phyloP scores from a whole-genome alignment of 805 yeast species.

The Deakozyma indianensis region DNA sequence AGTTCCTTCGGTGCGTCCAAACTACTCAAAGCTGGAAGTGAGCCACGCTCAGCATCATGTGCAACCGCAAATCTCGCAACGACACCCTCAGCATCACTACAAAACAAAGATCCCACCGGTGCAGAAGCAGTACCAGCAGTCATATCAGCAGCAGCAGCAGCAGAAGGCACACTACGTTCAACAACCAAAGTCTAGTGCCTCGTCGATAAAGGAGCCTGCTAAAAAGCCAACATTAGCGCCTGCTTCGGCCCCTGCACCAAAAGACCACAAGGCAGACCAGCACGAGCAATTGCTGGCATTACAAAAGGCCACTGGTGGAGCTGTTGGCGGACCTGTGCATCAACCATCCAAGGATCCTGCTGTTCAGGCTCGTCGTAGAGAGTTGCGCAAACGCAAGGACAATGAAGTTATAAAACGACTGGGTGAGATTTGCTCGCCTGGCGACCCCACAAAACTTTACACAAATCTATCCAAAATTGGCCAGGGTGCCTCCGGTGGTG shows the following conservation, averaged over 20 bases:
- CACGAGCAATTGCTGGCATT: constrained; percentile 14
- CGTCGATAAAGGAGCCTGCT: constrained; percentile 3
- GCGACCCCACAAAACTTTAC: constrained; percentile 67
- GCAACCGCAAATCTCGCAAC: constrained; percentile 20
- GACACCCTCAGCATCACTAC: constrained; percentile 13
- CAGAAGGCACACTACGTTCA: constrained; percentile 4
- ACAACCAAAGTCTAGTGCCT: background rate
- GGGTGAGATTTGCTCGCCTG: constrained; percentile 62
- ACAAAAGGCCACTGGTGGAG: constrained; percentile 16
- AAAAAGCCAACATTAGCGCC: constrained; percentile 1
- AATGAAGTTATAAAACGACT: constrained; percentile 59
- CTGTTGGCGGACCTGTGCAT: constrained; percentile 10
- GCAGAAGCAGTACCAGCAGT: constrained; percentile 2
- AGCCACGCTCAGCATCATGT: constrained; percentile 14
- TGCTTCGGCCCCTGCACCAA: constrained; percentile 3
- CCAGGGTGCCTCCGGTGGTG: constrained; percentile 97
- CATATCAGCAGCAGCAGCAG: constrained; percentile 2
- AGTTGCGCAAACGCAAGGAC: constrained; percentile 60
- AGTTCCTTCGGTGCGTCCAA: constrained; percentile 18
- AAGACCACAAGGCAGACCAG: constrained; percentile 8
- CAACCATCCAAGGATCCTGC: constrained; percentile 1
- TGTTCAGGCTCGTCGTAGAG: constrained; percentile 35
- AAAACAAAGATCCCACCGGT: constrained; percentile 1
- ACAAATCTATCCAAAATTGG: constrained; percentile 45
- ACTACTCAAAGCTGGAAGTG: constrained; percentile 5